Percentiles rank a stretch among this genome's conserved stretches.
These are phyloP conservation scores for Macrotyloma uniflorum DNA, from an alignment of 306 rosid genomes.

Conservation along the genomic window DNA sequence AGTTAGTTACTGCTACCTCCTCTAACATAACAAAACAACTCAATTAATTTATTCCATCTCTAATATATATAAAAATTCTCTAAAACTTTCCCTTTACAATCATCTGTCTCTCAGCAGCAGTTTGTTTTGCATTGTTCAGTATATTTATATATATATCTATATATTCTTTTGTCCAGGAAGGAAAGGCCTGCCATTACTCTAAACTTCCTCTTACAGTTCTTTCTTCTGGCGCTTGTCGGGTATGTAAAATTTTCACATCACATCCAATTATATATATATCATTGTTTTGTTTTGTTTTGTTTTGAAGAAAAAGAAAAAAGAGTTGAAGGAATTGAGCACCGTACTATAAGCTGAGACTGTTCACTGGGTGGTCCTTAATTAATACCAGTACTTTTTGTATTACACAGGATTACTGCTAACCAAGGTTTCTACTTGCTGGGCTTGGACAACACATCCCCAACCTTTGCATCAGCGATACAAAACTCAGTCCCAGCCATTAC, in stretches of 20 bases:
- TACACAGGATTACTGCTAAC: conserved; percentile 85
- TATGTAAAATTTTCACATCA: conserved; percentile 36
- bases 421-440: conserved; percentile 99
- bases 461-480: conserved; percentile 95
- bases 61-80: neutral
- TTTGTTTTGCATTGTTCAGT: neutral
- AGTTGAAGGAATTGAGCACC: neutral
- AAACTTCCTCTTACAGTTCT: conserved; percentile 76
- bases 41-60: neutral
- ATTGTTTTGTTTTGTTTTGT: neutral
- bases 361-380: neutral
- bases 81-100: neutral
- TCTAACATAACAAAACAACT: neutral
- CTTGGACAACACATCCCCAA: conserved; percentile 92
- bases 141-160: too few relatives aligned
- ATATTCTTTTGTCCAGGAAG: conserved; percentile 56
- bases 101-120: neutral
- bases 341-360: neutral
- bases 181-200: conserved; percentile 85
- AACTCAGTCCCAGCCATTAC: conserved; percentile 99
- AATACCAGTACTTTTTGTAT: neutral
- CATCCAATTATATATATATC: too few relatives aligned
- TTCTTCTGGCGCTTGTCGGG: conserved; percentile 93
- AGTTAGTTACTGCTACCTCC: conserved; percentile 41
- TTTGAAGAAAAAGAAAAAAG: too few relatives aligned